A percentile compares a stretch with the other conserved stretches of the same genome.
Evolutionary conservation across 768 basidiomycete species (phyloP).

Genomic region (Boletus sp.): DNA sequence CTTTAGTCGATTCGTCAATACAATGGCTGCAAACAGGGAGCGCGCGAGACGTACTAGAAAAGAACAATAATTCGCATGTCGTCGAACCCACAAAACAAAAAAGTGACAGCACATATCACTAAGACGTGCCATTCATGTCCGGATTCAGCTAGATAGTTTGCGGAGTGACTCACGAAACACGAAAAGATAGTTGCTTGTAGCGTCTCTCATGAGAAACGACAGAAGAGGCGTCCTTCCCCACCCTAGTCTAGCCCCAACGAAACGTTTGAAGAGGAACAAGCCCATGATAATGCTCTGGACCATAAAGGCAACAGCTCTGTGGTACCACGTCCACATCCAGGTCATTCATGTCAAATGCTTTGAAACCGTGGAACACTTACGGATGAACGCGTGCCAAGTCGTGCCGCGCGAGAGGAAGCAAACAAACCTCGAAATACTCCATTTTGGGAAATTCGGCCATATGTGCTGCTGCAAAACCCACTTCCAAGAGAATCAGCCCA

Average conservation of each 20-base stretch:
- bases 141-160: background rate
- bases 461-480: constrained; percentile 18
- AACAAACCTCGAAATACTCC: constrained; percentile 17
- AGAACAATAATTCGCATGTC: background rate
- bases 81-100: background rate
- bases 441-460: constrained; percentile 16
- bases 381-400: background rate
- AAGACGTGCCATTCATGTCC: background rate
- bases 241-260: constrained; percentile 33
- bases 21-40: background rate
- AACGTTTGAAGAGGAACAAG: constrained; percentile 39
- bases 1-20: constrained; percentile 9
- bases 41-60: constrained; percentile 3
- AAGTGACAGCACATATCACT: constrained; percentile 2
- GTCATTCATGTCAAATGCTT: background rate
- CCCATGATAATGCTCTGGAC: constrained; percentile 39
- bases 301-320: constrained; percentile 21
- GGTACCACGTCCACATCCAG: background rate
- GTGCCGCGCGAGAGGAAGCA: constrained; percentile 19
- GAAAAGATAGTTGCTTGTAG: constrained; percentile 42
- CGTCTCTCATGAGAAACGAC: constrained; percentile 43
- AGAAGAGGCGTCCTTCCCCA: constrained; percentile 44
- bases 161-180: constrained; percentile 36
- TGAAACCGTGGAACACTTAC: constrained; percentile 19
- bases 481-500: constrained; percentile 11